Base-by-base conservation (phyloP, 768 basidiomycete species). In the Lactarius evosmus region DNA sequence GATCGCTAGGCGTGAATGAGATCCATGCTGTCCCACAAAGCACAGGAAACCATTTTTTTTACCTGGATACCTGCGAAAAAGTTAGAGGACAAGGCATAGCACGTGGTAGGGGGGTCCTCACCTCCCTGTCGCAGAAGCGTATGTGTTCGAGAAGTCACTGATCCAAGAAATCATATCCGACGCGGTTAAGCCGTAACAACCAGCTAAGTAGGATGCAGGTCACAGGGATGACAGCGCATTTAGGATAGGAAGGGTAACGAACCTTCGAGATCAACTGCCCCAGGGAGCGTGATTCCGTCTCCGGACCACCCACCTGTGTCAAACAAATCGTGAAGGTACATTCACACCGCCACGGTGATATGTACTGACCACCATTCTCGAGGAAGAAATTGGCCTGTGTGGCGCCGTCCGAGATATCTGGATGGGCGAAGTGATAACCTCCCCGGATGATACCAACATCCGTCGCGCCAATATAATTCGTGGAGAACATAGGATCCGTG, bases 201-300 rank as follows among this genome's bases (percentile, higher is more conserved):
- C 76, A 5, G 76, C 76, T 52, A 17, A 32, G 27, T 17, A 52
- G 30, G 30, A 32, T 32, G 46, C 19, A 14, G 14, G 27, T 12
- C 19, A 25, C 14, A n/a, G 8, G 44, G 22, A 22, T 12, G 22
- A 22, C 22, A 22, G 4, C 12, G 5, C n/a, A 0, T 32, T 33
- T 9, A 25, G 7, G 29, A 54, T 11, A 17, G 16, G 46, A 16
- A 4, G n/a, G n/a, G 7, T 9, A 17, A 32, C 79, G 58, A 41
- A 86, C 85, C 80, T 68, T 88, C 84, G 59, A 88, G 82, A 66
- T 88, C 86, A 8, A 87, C 72, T 5, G 82, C 82, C 16, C 85
- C 85, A 33, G 87, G 85, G 16, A 86, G 83, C 46, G 86, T 87
- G 38, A 77, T 81, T 2, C 82, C 84, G 62, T 86, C 83, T 2